phyloP scores from a whole-genome alignment of 257 asterid genomes.

The Gynochthodes officinalis region DNA sequence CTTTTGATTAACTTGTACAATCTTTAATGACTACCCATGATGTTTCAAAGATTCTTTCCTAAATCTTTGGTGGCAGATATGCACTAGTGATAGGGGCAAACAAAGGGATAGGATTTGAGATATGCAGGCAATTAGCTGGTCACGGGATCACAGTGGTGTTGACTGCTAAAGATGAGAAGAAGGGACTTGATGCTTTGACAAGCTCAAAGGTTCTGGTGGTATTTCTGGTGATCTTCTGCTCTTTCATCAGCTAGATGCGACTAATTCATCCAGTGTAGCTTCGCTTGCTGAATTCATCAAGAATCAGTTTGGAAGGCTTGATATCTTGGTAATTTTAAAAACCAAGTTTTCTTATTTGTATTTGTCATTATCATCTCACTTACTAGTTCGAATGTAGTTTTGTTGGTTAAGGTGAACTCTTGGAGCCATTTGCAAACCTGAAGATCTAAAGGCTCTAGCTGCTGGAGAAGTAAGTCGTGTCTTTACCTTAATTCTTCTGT shows the following conservation, averaged over 20 bases:
- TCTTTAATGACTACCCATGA: too few species aligned
- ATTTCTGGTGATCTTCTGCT: slow-evolving; percentile 26
- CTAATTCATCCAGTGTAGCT: slow-evolving; percentile 27
- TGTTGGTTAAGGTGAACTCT: slow-evolving; percentile 42
- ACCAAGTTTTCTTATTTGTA: not conserved
- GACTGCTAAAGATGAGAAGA: slow-evolving; percentile 38
- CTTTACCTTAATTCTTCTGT: too few species aligned
- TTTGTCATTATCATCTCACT: not conserved
- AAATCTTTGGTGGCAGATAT: slow-evolving; percentile 22
- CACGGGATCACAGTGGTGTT: slow-evolving; percentile 39
- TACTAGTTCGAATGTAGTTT: not conserved
- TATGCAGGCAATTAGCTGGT: slow-evolving; percentile 36
- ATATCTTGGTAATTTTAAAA: slow-evolving; percentile 35
- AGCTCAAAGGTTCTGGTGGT: slow-evolving; percentile 26
- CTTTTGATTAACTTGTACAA: too few species aligned
- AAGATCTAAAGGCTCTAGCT: slow-evolving; percentile 12
- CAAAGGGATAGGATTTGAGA: slow-evolving; percentile 47
- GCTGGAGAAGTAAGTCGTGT: not conserved
- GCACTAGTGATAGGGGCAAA: slow-evolving; percentile 49
- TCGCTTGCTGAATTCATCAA: slow-evolving; percentile 31
- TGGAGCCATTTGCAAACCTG: slow-evolving; percentile 32
- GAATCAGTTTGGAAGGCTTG: slow-evolving; percentile 34
- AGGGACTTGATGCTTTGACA: slow-evolving; percentile 44
- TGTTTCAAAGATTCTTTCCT: too few species aligned
- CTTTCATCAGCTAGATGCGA: slow-evolving; percentile 50